Conservation (phyloP, 805 yeast species). For the Starmerella floris region DNA sequence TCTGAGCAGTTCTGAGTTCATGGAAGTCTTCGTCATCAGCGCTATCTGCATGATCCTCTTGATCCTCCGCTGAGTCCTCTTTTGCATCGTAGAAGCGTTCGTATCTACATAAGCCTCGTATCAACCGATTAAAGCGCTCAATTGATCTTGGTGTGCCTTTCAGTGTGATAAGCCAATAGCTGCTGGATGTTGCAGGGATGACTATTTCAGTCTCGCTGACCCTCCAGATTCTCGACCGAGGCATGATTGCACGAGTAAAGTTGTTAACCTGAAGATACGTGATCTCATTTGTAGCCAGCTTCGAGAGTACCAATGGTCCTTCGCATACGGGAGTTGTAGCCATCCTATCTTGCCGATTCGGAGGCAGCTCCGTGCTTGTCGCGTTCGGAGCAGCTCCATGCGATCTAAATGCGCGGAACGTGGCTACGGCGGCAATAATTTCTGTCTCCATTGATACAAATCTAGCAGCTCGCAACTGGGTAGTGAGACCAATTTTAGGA, state of each 20-base stretch:
- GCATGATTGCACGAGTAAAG: conserved; percentile 21
- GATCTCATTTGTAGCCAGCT: conserved; percentile 20
- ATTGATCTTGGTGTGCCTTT: conserved; percentile 9
- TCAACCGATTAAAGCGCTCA: conserved; percentile 14
- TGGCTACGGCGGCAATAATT: conserved; percentile 15
- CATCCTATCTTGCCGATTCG: conserved; percentile 13
- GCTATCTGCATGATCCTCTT: neutral
- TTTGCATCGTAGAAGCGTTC: conserved; percentile 1
- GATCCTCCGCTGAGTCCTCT: no score
- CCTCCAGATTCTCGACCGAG: conserved; percentile 22
- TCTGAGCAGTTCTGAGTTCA: neutral
- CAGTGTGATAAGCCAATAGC: conserved; percentile 20
- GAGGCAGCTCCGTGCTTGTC: conserved; percentile 3
- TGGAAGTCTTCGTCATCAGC: neutral
- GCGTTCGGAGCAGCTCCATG: neutral
- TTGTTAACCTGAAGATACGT: conserved; percentile 20
- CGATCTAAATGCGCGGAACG: conserved; percentile 15
- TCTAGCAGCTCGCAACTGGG: no score
- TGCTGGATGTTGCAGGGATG: conserved; percentile 18
- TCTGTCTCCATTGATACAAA: conserved; percentile 13
- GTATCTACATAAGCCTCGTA: conserved; percentile 16
- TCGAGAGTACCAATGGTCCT: conserved; percentile 18
- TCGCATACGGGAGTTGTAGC: conserved; percentile 17
- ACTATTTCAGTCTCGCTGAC: conserved; percentile 13
- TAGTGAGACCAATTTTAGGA: no score